Percentiles rank a stretch among this genome's conserved stretches.
These are phyloP conservation scores for Psilocybe sp. DNA, from an alignment of 768 basidiomycete genomes.

Conservation along the genomic window DNA sequence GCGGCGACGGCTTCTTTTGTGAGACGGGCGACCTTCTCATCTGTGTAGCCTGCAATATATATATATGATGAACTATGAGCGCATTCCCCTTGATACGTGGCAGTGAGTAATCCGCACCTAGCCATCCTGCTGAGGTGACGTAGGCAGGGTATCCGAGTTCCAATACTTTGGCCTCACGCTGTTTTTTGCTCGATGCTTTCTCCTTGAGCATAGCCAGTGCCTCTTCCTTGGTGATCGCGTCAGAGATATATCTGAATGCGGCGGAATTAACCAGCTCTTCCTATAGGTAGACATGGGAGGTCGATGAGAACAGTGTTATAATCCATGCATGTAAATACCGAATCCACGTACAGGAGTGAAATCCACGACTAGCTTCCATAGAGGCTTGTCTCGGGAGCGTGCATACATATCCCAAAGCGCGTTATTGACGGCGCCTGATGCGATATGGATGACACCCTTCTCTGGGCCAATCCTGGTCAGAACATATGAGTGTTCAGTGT, in stretches of 20 bases:
- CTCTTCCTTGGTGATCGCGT: constrained; percentile 89
- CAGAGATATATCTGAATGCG: constrained; percentile 89
- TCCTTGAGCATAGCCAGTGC: constrained; percentile 79
- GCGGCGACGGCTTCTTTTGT: constrained; percentile 81
- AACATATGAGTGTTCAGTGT: not conserved
- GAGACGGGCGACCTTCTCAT: constrained; percentile 86
- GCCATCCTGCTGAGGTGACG: constrained; percentile 91
- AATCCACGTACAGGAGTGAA: constrained; percentile 60
- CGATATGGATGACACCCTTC: constrained; percentile 93
- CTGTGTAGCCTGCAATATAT: constrained; percentile 87
- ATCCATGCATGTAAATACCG: too few species aligned
- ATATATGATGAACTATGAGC: not conserved
- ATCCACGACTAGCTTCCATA: constrained; percentile 93
- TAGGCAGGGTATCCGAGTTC: constrained; percentile 88
- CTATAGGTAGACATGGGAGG: constrained; percentile 27
- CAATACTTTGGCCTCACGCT: constrained; percentile 73
- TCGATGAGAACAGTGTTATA: not conserved
- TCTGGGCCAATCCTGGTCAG: constrained; percentile 82
- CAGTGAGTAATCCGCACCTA: constrained; percentile 42
- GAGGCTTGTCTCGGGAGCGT: constrained; percentile 72
- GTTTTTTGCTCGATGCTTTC: constrained; percentile 73
- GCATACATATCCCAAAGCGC: constrained; percentile 95
- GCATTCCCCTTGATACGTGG: not conserved
- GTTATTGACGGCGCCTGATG: constrained; percentile 85
- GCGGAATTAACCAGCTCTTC: constrained; percentile 76